phyloP scores from a whole-genome alignment of 1,284 basidiomycete species.

The Termitomyces sp. region DNA sequence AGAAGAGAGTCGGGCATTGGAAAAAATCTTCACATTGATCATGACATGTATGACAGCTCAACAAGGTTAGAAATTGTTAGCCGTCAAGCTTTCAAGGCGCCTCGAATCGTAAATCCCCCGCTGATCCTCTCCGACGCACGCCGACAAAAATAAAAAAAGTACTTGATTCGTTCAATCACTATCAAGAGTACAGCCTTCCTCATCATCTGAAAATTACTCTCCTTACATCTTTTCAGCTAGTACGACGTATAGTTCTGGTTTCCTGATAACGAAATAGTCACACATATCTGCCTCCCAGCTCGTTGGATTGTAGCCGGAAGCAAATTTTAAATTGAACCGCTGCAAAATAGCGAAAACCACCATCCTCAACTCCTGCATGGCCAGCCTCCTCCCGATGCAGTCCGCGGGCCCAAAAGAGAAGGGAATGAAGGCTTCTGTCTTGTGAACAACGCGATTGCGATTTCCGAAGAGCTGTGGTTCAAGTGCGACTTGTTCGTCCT shows the following conservation, averaged over 20 bases:
- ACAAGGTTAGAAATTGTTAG: background rate
- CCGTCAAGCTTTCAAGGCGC: background rate
- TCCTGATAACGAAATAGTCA: slow-evolving; percentile 18
- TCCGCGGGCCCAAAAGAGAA: slow-evolving; percentile 27
- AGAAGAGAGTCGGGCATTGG: background rate
- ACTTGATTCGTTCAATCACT: too few species aligned
- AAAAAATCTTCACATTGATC: background rate
- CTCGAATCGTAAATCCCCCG: background rate
- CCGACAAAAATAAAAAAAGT: background rate
- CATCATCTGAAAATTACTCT: background rate
- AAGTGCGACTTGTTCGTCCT: slow-evolving; percentile 7
- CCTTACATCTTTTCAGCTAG: background rate
- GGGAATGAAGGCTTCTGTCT: slow-evolving; percentile 25
- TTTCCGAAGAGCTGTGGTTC: slow-evolving; percentile 10
- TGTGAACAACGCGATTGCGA: slow-evolving; percentile 9
- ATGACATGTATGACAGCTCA: background rate
- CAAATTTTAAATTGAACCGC: slow-evolving; percentile 20
- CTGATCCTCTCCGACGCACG: background rate
- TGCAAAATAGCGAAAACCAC: slow-evolving; percentile 20
- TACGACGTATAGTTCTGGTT: slow-evolving; percentile 15
- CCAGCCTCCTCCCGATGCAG: slow-evolving; percentile 26
- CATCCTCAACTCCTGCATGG: slow-evolving; percentile 24
- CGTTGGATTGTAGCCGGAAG: slow-evolving; percentile 13
- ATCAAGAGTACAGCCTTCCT: background rate
- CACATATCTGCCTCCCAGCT: slow-evolving; percentile 19